A percentile compares a stretch with the other conserved stretches of the same genome.
Evolutionary conservation across 441 rosid species (phyloP).

Genomic region (Omphalea diandra): DNA sequence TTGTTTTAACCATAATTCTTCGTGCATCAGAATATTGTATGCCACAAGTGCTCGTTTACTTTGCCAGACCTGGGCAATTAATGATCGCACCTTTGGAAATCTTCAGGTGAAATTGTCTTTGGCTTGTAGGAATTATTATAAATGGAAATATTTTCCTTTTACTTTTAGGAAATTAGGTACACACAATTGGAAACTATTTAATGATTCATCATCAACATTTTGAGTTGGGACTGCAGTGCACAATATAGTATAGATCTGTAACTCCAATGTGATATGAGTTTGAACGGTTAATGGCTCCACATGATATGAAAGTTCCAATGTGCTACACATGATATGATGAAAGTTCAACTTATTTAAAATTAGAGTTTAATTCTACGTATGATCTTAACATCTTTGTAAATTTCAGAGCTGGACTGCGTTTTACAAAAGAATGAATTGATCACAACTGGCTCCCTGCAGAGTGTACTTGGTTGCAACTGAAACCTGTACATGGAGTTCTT

Average conservation of each 20-base stretch:
- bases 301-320: too few relatives aligned
- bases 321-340: not conserved
- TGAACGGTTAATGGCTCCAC: not conserved
- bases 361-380: not conserved
- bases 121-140: not conserved
- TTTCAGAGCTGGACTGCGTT: not conserved
- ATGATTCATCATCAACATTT: not conserved
- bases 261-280: not conserved
- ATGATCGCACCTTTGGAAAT: conserved; percentile 87
- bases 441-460: not conserved
- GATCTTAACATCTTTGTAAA: not conserved
- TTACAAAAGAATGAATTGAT: conserved; percentile 4
- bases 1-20: conserved; percentile 23
- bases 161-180: not conserved
- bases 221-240: not conserved
- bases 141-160: not conserved
- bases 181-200: not conserved
- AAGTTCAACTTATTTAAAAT: conserved; percentile 10
- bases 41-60: conserved; percentile 90
- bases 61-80: conserved; percentile 85
- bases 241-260: not conserved
- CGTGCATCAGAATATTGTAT: conserved; percentile 63
- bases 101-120: conserved; percentile 55
- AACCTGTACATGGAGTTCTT: not conserved
- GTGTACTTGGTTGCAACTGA: not conserved